Evolutionary conservation across 306 rosid species (phyloP).

Genomic region (Urtica urens): DNA sequence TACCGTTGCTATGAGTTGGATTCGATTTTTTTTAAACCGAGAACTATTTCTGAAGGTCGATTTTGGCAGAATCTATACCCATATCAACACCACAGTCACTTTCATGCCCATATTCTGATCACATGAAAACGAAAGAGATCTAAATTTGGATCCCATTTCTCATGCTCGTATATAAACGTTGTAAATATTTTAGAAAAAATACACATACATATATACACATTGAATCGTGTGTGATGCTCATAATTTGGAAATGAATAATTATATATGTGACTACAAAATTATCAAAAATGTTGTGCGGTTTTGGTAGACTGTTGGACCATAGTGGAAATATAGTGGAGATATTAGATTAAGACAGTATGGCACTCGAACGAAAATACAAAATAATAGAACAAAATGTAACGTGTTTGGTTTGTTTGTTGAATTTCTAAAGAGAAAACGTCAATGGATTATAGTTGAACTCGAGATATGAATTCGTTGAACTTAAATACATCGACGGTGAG

Average conservation of each 20-base stretch:
- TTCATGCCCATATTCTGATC: neutral
- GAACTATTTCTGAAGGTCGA: no score
- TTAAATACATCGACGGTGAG: no score
- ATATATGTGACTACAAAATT: neutral
- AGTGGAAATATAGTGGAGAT: slow-evolving; percentile 4
- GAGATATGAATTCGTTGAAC: no score
- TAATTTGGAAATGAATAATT: neutral
- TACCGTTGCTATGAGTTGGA: no score
- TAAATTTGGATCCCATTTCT: neutral
- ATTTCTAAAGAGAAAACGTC: no score
- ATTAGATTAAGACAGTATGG: neutral
- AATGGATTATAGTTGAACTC: no score
- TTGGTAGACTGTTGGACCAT: neutral
- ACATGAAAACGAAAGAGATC: neutral
- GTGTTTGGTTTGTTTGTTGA: no score
- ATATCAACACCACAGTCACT: neutral
- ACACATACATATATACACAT: neutral
- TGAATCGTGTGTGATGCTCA: slow-evolving; percentile 6
- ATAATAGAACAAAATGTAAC: no score
- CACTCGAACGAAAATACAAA: neutral
- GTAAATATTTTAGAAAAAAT: no score
- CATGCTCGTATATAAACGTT: neutral
- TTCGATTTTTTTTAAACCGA: no score
- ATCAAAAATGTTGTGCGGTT: neutral
- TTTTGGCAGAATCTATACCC: neutral